phyloP scores from a whole-genome alignment of 768 basidiomycete species.

The Scleroderma bovista region DNA sequence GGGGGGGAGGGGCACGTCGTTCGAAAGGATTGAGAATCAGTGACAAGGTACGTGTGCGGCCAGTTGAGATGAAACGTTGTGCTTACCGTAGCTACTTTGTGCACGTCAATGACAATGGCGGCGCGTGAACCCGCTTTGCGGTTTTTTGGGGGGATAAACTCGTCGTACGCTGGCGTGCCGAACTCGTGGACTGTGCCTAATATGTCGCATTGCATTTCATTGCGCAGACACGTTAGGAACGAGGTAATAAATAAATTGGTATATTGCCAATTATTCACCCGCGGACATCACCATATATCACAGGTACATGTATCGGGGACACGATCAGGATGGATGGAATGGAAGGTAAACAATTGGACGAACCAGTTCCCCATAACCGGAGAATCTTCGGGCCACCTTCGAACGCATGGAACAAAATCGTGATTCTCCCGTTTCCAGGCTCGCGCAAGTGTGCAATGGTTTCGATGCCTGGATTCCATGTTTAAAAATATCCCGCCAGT shows the following conservation, averaged over 20 bases:
- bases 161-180: conserved; percentile 56
- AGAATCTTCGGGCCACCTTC: conserved; percentile 53
- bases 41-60: not conserved
- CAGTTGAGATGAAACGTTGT: not conserved
- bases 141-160: conserved; percentile 38
- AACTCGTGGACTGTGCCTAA: conserved; percentile 57
- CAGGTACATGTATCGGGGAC: too few relatives aligned
- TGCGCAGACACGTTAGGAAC: too few relatives aligned
- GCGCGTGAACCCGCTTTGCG: conserved; percentile 56
- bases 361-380: conserved; percentile 57
- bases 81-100: conserved; percentile 49
- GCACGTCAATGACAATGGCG: conserved; percentile 54
- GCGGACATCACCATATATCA: too few relatives aligned
- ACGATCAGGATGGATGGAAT: not conserved
- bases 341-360: conserved; percentile 3
- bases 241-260: too few relatives aligned
- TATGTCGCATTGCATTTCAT: too few relatives aligned
- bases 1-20: not conserved
- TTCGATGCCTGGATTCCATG: conserved; percentile 38
- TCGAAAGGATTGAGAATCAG: not conserved
- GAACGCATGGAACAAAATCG: conserved; percentile 57
- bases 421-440: conserved; percentile 49
- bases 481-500: too few relatives aligned
- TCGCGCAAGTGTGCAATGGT: conserved; percentile 59
- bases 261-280: too few relatives aligned